Conservation (phyloP, 345 rosid species). For the Aurinia saxatilis region DNA sequence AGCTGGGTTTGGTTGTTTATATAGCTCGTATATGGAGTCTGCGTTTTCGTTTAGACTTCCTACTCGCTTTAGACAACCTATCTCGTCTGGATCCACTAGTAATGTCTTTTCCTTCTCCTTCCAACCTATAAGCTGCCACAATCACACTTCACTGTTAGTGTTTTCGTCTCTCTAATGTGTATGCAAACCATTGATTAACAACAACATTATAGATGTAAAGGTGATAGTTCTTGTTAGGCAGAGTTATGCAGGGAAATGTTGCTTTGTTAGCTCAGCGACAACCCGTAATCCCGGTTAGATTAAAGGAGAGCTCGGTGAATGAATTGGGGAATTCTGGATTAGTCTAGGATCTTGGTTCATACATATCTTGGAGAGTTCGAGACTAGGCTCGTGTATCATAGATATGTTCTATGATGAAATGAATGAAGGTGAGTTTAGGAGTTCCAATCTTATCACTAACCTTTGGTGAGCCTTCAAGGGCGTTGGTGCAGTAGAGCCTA, state of each 20-base stretch:
- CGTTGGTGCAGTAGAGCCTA: constrained; percentile 76
- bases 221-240: too few species aligned
- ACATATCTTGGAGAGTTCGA: not conserved
- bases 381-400: not conserved
- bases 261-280: too few species aligned
- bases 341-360: not conserved
- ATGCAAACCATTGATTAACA: not conserved
- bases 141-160: constrained; percentile 23
- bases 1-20: constrained; percentile 63
- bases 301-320: too few species aligned
- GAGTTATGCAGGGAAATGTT: too few species aligned
- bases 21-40: constrained; percentile 69
- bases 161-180: not conserved
- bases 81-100: constrained; percentile 86
- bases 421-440: not conserved
- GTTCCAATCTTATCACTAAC: constrained; percentile 22
- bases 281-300: too few species aligned
- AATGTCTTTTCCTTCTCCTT: constrained; percentile 82
- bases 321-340: not conserved
- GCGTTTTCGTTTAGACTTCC: constrained; percentile 69
- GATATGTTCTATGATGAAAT: not conserved
- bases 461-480: constrained; percentile 75
- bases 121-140: constrained; percentile 86
- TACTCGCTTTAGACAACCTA: constrained; percentile 54
- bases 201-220: too few species aligned